A percentile compares a stretch with the other conserved stretches of the same genome.
Evolutionary conservation across 2,329 filamentous ascomycete genomes (phyloP).

Genomic region (Cylindrodendrum hubeiense): DNA sequence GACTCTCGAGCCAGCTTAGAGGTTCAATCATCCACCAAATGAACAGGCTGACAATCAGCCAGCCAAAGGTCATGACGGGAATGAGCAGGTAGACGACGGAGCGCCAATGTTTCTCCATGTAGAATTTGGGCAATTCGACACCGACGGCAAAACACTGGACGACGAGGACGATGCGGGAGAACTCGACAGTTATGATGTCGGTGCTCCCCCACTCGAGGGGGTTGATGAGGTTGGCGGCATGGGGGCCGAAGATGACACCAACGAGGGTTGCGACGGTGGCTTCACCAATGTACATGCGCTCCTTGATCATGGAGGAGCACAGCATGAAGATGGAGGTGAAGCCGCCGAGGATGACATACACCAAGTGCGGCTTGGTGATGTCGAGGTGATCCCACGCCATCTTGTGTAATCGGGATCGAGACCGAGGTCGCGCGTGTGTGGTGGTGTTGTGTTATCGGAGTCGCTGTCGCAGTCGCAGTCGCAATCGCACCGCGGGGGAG

Average conservation of each 20-base stretch:
- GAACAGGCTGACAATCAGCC: slow-evolving; percentile 92
- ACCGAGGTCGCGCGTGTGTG: not conserved
- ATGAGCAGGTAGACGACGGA: slow-evolving; percentile 90
- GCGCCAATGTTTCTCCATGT: slow-evolving; percentile 98
- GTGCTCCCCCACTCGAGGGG: slow-evolving; percentile 82
- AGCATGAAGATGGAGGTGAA: slow-evolving; percentile 99
- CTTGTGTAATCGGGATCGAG: slow-evolving; percentile 22
- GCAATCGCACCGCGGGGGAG: not conserved
- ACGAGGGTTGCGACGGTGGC: slow-evolving; percentile 92
- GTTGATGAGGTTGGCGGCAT: slow-evolving; percentile 85
- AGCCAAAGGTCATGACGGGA: slow-evolving; percentile 97
- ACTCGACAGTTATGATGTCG: slow-evolving; percentile 89
- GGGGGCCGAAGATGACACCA: slow-evolving; percentile 89
- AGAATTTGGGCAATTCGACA: slow-evolving; percentile 90
- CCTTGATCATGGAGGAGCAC: slow-evolving; percentile 97
- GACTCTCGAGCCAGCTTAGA: slow-evolving; percentile 89
- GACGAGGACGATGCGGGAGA: slow-evolving; percentile 89
- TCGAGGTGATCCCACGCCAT: slow-evolving; percentile 87
- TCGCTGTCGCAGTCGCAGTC: slow-evolving; percentile 12
- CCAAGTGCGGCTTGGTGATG: slow-evolving; percentile 95
- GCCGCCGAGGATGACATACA: slow-evolving; percentile 97
- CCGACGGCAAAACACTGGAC: slow-evolving; percentile 94
- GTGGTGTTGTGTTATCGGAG: slow-evolving; percentile 1
- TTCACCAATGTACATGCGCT: slow-evolving; percentile 98
- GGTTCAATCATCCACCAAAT: slow-evolving; percentile 90